phyloP scores from a whole-genome alignment of 176 grass and related monocot species.

The Phoenix roebelenii region DNA sequence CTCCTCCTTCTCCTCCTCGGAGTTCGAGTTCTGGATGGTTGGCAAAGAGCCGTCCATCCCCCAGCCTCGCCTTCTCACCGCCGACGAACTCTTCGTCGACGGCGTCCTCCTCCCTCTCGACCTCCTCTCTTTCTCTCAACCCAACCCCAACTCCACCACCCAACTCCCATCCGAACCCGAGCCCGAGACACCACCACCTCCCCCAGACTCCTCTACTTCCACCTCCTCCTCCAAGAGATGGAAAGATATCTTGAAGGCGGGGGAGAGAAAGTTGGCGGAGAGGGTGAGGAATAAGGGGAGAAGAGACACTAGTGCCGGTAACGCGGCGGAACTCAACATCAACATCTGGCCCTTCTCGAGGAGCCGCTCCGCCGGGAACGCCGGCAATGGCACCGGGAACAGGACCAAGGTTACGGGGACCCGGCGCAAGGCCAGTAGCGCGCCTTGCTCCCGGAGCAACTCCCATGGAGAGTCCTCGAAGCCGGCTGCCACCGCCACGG shows the following conservation, averaged over 20 bases:
- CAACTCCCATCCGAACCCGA: neutral
- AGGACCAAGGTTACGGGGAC: neutral
- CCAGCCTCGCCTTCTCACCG: constrained; percentile 47
- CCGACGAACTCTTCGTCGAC: constrained; percentile 93
- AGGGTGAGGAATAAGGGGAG: constrained; percentile 39
- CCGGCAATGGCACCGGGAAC: constrained; percentile 1
- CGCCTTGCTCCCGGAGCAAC: constrained; percentile 93
- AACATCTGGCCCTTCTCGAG: constrained; percentile 92
- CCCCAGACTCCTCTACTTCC: constrained; percentile 9
- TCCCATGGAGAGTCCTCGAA: constrained; percentile 62
- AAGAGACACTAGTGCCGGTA: constrained; percentile 31
- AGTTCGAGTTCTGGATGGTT: constrained; percentile 99
- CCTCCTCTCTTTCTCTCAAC: neutral
- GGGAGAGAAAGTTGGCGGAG: constrained; percentile 36
- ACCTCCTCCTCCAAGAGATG: constrained; percentile 36
- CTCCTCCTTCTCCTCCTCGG: constrained; percentile 34
- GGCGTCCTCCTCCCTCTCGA: constrained; percentile 88
- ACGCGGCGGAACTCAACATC: constrained; percentile 81
- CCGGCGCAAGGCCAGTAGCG: constrained; percentile 36
- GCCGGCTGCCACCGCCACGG: neutral
- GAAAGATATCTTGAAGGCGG: constrained; percentile 64
- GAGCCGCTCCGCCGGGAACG: constrained; percentile 78
- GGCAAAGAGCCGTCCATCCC: constrained; percentile 44
- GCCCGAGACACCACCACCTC: neutral
- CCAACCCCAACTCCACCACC: neutral